Percentiles rank a stretch among this genome's conserved stretches.
phyloP scores from a whole-genome alignment of 179 eudicot genomes.

The Pouteria campechiana region DNA sequence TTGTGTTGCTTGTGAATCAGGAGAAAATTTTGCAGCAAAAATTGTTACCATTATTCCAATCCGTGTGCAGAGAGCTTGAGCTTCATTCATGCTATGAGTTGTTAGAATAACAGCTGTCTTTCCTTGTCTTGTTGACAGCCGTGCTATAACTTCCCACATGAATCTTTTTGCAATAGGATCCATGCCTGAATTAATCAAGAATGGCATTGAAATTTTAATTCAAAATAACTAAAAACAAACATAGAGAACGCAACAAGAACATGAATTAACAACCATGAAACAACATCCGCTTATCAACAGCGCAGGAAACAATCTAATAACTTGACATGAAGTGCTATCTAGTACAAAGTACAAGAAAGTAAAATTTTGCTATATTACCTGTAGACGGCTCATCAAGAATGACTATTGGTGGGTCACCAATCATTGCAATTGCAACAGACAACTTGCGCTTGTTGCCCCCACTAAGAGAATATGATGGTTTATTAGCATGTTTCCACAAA shows the following conservation, averaged over 20 bases:
- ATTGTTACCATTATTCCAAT: constrained; percentile 85
- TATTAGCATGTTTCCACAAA: constrained; percentile 69
- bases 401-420: constrained; percentile 96
- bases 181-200: constrained; percentile 76
- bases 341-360: too few relatives aligned
- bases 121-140: constrained; percentile 86
- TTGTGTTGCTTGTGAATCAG: too few relatives aligned
- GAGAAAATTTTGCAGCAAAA: too few relatives aligned
- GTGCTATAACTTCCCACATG: constrained; percentile 99
- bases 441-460: constrained; percentile 97
- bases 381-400: constrained; percentile 98
- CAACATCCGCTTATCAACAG: too few relatives aligned
- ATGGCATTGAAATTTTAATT: too few relatives aligned
- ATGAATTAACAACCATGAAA: too few relatives aligned
- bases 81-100: constrained; percentile 99
- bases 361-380: constrained; percentile 24
- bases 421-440: constrained; percentile 98
- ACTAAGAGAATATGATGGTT: constrained; percentile 83
- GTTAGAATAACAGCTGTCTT: constrained; percentile 94
- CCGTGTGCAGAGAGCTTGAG: constrained; percentile 94
- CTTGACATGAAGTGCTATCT: too few relatives aligned
- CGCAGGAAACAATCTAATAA: too few relatives aligned
- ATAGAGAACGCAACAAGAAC: too few relatives aligned
- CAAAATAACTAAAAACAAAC: too few relatives aligned
- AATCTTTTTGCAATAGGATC: constrained; percentile 97